Evolutionary conservation across 148 eudicot genomes (phyloP).

Genomic region (Pouteria glomerata): DNA sequence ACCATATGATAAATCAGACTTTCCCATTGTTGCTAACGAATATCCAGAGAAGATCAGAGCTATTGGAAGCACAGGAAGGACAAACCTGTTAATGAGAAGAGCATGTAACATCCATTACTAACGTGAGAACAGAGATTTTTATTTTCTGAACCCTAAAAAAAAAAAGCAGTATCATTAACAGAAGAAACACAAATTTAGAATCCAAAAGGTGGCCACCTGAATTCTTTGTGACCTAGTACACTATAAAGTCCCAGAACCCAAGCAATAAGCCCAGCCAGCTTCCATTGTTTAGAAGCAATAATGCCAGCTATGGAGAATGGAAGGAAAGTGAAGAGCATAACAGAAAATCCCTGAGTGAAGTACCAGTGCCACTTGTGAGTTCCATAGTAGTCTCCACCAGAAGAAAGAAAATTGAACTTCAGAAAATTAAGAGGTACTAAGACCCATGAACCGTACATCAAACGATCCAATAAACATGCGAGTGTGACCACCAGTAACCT

Average conservation of each 20-base stretch:
- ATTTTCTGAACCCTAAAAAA: neutral
- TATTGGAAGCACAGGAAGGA: conserved; percentile 90
- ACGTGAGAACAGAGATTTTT: neutral
- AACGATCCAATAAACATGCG: conserved; percentile 60
- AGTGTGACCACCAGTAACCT: conserved; percentile 64
- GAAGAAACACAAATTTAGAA: conserved; percentile 1
- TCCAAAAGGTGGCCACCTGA: conserved; percentile 53
- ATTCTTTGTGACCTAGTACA: conserved; percentile 90
- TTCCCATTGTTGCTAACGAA: conserved; percentile 51
- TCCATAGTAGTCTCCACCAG: conserved; percentile 99
- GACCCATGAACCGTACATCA: conserved; percentile 86
- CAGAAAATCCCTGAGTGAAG: conserved; percentile 84
- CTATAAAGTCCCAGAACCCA: conserved; percentile 94
- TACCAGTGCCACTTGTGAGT: conserved; percentile 99
- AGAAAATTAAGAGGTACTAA: conserved; percentile 87
- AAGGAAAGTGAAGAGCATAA: conserved; percentile 80
- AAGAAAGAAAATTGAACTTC: conserved; percentile 88
- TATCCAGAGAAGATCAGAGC: conserved; percentile 82
- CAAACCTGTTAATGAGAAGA: conserved; percentile 62
- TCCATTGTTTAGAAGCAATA: conserved; percentile 66
- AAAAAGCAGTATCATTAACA: neutral
- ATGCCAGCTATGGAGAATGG: conserved; percentile 76
- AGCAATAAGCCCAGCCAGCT: conserved; percentile 62
- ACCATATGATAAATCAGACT: conserved; percentile 25
- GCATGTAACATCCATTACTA: neutral